phyloP scores from a whole-genome alignment of 805 yeast species.

The Soucietia sequanensis region DNA sequence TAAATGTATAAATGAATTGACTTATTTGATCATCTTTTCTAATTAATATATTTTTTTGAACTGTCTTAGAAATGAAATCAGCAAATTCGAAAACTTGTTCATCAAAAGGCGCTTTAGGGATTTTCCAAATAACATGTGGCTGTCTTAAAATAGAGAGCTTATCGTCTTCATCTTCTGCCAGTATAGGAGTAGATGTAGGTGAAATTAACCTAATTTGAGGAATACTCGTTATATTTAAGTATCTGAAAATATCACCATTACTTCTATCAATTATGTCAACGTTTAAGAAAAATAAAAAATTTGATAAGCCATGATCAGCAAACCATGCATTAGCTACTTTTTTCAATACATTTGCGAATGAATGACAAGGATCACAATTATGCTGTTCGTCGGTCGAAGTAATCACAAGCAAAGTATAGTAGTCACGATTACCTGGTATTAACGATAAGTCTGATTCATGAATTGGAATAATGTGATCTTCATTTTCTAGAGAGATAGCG shows the following conservation, averaged over 20 bases:
- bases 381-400: conserved; percentile 47
- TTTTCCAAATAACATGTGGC: conserved; percentile 32
- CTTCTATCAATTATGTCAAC: conserved; percentile 47
- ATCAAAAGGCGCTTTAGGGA: conserved; percentile 32
- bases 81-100: conserved; percentile 51
- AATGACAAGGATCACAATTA: conserved; percentile 48
- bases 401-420: conserved; percentile 49
- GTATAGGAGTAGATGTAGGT: conserved; percentile 28
- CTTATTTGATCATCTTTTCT: conserved; percentile 37
- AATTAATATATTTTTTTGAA: conserved; percentile 44
- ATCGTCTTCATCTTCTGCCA: conserved; percentile 14
- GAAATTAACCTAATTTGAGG: conserved; percentile 74
- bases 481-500: conserved; percentile 4
- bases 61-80: conserved; percentile 46
- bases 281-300: conserved; percentile 44
- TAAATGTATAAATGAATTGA: conserved; percentile 47
- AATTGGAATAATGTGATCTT: conserved; percentile 42
- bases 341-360: conserved; percentile 40
- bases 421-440: conserved; percentile 49
- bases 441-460: conserved; percentile 39
- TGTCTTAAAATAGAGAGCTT: conserved; percentile 21
- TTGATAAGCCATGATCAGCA: conserved; percentile 40
- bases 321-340: conserved; percentile 45
- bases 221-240: conserved; percentile 45
- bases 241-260: conserved; percentile 41